Percentiles rank a stretch among this genome's conserved stretches.
Evolutionary conservation across 208 protist species (phyloP).

Genomic region (Porcisia hertigi): DNA sequence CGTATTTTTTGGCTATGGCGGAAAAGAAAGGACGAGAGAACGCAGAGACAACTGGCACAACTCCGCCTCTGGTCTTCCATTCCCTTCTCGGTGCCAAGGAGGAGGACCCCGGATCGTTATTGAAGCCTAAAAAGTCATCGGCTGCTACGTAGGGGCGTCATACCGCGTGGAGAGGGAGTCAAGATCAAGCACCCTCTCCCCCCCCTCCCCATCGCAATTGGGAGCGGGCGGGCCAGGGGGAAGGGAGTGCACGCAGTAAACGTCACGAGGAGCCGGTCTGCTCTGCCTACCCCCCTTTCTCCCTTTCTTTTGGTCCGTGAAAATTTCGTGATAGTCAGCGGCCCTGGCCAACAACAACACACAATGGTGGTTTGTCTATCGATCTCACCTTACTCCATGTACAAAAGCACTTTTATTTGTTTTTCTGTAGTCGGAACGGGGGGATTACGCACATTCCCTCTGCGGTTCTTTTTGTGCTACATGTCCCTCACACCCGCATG

Average conservation of each 20-base stretch:
- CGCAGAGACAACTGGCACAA: neutral
- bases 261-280: no score
- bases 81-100: slow-evolving; percentile 22
- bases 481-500: neutral
- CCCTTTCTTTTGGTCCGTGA: neutral
- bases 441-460: neutral
- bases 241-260: neutral
- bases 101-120: neutral
- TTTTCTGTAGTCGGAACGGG: neutral
- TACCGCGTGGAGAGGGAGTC: no score
- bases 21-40: slow-evolving; percentile 8
- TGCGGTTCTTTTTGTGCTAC: neutral
- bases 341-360: no score
- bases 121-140: slow-evolving; percentile 18
- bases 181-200: neutral
- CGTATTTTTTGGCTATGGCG: slow-evolving; percentile 20
- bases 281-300: neutral
- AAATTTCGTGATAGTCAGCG: no score
- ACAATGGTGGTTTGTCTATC: neutral
- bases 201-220: neutral
- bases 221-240: neutral
- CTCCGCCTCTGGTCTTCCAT: slow-evolving; percentile 9
- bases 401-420: neutral
- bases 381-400: slow-evolving; percentile 3
- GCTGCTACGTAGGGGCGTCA: neutral